Conservation (phyloP, 2,329 filamentous ascomycete species). For the Rosellinia necatrix region DNA sequence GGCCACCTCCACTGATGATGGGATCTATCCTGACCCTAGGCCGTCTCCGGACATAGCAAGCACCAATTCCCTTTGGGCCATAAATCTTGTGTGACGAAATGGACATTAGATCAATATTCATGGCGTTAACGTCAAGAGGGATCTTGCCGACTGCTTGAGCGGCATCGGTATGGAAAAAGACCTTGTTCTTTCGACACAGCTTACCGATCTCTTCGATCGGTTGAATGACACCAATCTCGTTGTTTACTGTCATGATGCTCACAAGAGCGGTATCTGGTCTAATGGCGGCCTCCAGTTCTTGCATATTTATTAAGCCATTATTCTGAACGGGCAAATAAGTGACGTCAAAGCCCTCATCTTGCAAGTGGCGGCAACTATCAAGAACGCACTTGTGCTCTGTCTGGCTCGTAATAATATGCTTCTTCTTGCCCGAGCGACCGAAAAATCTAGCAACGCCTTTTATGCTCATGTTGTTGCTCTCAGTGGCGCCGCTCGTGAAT, state of each 20-base stretch:
- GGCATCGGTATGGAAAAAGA: slow-evolving; percentile 97
- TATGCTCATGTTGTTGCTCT: slow-evolving; percentile 99
- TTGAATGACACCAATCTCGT: slow-evolving; percentile 99
- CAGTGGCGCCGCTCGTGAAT: slow-evolving; percentile 96
- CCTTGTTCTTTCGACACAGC: slow-evolving; percentile 86
- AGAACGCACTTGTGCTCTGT: slow-evolving; percentile 99
- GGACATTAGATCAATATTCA: slow-evolving; percentile 98
- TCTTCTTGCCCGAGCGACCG: slow-evolving; percentile 91
- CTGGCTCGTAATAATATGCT: slow-evolving; percentile 95
- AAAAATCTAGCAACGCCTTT: slow-evolving; percentile 98
- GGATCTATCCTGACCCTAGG: slow-evolving; percentile 94
- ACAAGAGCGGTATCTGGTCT: slow-evolving; percentile 89
- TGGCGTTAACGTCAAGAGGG: slow-evolving; percentile 91
- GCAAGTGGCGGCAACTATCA: slow-evolving; percentile 93
- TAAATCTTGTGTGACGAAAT: slow-evolving; percentile 99
- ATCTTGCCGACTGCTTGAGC: slow-evolving; percentile 99
- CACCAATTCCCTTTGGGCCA: slow-evolving; percentile 94
- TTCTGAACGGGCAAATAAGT: slow-evolving; percentile 93
- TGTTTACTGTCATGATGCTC: slow-evolving; percentile 99
- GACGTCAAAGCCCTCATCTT: slow-evolving; percentile 94
- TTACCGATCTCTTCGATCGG: slow-evolving; percentile 91
- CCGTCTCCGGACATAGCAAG: slow-evolving; percentile 91
- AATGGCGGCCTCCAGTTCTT: slow-evolving; percentile 85
- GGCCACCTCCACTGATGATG: slow-evolving; percentile 93
- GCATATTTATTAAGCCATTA: slow-evolving; percentile 84